A percentile compares a stretch with the other conserved stretches of the same genome.
These are phyloP conservation scores for Lactuca sativa DNA, from an alignment of 129 eudicot species.

Conservation along the genomic window DNA sequence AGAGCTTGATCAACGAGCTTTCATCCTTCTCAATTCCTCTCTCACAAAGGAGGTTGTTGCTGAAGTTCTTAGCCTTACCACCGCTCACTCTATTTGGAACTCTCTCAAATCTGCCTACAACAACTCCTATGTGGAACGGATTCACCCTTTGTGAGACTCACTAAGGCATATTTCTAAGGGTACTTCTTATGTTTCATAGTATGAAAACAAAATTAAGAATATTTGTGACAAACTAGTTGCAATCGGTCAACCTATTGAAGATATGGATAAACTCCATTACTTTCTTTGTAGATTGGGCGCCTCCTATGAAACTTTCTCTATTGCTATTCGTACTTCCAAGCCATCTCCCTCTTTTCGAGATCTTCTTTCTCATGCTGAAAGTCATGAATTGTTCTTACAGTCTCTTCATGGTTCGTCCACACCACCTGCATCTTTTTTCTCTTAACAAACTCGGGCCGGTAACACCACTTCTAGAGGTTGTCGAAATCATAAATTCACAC, in stretches of 20 bases:
- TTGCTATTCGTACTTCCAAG: no score
- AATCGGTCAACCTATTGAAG: not conserved
- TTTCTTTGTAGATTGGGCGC: slow-evolving; percentile 9
- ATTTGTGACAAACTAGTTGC: not conserved
- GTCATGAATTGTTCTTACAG: not conserved
- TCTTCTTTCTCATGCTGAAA: not conserved
- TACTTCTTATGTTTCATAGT: not conserved
- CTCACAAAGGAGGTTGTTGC: no score
- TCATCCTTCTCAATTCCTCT: no score
- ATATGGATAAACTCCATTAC: not conserved
- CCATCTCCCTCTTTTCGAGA: not conserved
- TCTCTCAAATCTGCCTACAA: not conserved
- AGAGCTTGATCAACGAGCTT: no score
- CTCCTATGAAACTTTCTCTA: not conserved
- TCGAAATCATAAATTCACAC: not conserved
- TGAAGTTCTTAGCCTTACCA: no score
- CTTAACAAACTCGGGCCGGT: no score
- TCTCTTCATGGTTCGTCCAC: no score
- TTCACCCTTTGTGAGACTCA: not conserved
- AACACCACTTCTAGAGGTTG: no score
- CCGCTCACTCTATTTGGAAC: not conserved
- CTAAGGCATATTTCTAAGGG: not conserved
- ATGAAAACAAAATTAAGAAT: not conserved
- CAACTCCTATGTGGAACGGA: not conserved
- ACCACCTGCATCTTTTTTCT: not conserved